Percentiles rank a stretch among this genome's conserved stretches.
Conservation (phyloP, 2,329 filamentous ascomycete genomes). For the Fusarium pseudograminearum region DNA sequence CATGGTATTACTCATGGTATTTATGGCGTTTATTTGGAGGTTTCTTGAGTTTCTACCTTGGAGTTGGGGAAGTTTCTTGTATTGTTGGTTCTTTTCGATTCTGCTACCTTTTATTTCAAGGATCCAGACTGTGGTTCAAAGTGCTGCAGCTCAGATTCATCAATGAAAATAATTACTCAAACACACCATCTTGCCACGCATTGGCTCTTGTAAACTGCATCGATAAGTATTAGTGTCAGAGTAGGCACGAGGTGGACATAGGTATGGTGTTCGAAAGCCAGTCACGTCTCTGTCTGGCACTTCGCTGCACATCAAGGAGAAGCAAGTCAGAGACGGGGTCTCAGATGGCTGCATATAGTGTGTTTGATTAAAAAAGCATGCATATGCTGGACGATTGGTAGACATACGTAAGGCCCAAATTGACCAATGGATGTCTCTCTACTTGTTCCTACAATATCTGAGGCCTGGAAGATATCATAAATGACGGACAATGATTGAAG, state of each 20-base stretch:
- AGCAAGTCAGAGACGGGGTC: neutral
- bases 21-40: slow-evolving; percentile 23
- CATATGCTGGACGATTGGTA: neutral
- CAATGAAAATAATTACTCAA: slow-evolving; percentile 20
- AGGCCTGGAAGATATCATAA: neutral
- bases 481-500: neutral
- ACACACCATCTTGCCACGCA: neutral
- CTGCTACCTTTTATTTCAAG: slow-evolving; percentile 7
- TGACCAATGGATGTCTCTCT: neutral
- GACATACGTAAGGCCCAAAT: neutral
- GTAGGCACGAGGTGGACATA: neutral
- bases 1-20: slow-evolving; percentile 8
- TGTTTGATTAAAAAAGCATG: neutral
- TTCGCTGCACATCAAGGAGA: slow-evolving; percentile 2
- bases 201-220: neutral
- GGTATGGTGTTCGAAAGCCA: neutral
- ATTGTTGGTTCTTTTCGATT: slow-evolving; percentile 4
- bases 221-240: neutral
- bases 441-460: neutral
- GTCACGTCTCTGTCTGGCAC: neutral
- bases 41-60: neutral
- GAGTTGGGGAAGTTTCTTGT: slow-evolving; percentile 11
- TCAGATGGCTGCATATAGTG: neutral
- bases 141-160: neutral
- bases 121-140: slow-evolving; percentile 4